These are phyloP conservation scores for Teratosphaeria epicoccoides DNA, from an alignment of 2,329 filamentous ascomycete species.

Conservation along the genomic window DNA sequence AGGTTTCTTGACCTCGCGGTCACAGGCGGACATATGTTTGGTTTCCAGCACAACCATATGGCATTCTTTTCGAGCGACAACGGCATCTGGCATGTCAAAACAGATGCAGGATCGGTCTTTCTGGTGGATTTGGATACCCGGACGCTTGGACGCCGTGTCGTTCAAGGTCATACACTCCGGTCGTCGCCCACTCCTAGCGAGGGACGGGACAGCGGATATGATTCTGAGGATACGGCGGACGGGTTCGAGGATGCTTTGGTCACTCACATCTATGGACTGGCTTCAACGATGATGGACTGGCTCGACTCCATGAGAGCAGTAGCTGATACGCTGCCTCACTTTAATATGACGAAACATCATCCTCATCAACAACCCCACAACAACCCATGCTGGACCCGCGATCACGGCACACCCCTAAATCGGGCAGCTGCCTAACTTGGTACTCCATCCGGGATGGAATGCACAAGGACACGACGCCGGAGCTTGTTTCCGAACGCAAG, in stretches of 20 bases:
- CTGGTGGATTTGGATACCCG: neutral
- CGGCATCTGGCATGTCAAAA: slow-evolving; percentile 9
- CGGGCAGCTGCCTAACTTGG: neutral
- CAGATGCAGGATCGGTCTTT: neutral
- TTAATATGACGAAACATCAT: slow-evolving; percentile 7
- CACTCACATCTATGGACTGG: neutral
- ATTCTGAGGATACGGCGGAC: neutral
- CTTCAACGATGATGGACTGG: neutral
- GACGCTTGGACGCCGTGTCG: slow-evolving; percentile 2
- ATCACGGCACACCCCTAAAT: neutral
- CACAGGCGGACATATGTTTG: neutral
- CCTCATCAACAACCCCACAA: neutral
- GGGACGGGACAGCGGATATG: slow-evolving; percentile 14
- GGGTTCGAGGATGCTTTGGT: neutral
- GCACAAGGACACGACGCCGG: slow-evolving; percentile 6
- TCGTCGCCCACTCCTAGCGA: slow-evolving; percentile 3
- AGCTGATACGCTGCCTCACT: slow-evolving; percentile 5
- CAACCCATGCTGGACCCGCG: neutral
- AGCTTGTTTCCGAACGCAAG: slow-evolving; percentile 25
- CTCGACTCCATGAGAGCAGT: slow-evolving; percentile 1
- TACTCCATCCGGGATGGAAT: neutral
- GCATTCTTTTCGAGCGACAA: neutral
- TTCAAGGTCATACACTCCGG: slow-evolving; percentile 12
- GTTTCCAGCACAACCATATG: neutral
- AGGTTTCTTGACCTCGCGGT: slow-evolving; percentile 7